These are phyloP conservation scores for Dentipellis sp. DNA, from an alignment of 768 basidiomycete genomes.

Conservation along the genomic window DNA sequence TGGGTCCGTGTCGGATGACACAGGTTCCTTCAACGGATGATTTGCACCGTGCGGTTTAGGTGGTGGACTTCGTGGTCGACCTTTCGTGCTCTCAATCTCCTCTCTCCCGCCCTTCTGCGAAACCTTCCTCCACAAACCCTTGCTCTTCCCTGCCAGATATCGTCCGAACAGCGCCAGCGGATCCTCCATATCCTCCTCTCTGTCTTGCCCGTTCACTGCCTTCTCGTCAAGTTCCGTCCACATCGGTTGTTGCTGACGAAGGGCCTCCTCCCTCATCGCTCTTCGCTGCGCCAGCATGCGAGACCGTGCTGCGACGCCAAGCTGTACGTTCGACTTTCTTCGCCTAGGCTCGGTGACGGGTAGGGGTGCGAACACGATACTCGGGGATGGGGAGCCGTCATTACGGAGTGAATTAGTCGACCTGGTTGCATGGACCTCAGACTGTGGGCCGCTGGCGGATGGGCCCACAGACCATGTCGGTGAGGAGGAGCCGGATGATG, in stretches of 20 bases:
- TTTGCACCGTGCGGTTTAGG: not conserved
- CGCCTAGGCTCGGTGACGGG: slow-evolving; percentile 22
- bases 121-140: slow-evolving; percentile 9
- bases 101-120: slow-evolving; percentile 2
- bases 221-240: slow-evolving; percentile 5
- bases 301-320: slow-evolving; percentile 29
- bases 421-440: not conserved
- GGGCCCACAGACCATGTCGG: slow-evolving; percentile 1
- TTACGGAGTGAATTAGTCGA: slow-evolving; percentile 12
- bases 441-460: not conserved
- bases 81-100: not conserved
- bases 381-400: slow-evolving; percentile 7
- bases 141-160: slow-evolving; percentile 11
- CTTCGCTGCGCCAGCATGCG: slow-evolving; percentile 22
- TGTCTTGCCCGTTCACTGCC: not conserved
- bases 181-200: slow-evolving; percentile 6
- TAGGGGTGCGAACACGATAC: slow-evolving; percentile 27
- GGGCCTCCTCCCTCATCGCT: not conserved
- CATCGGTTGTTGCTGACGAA: not conserved
- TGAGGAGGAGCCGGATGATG: slow-evolving; percentile 6
- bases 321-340: slow-evolving; percentile 20
- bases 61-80: not conserved
- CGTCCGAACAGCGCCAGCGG: slow-evolving; percentile 9
- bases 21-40: not conserved
- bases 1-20: not conserved